Evolutionary conservation across 2,329 filamentous ascomycete species (phyloP), one percentile per base, ranked within the genome.

Genomic region (Botrytis elliptica): DNA sequence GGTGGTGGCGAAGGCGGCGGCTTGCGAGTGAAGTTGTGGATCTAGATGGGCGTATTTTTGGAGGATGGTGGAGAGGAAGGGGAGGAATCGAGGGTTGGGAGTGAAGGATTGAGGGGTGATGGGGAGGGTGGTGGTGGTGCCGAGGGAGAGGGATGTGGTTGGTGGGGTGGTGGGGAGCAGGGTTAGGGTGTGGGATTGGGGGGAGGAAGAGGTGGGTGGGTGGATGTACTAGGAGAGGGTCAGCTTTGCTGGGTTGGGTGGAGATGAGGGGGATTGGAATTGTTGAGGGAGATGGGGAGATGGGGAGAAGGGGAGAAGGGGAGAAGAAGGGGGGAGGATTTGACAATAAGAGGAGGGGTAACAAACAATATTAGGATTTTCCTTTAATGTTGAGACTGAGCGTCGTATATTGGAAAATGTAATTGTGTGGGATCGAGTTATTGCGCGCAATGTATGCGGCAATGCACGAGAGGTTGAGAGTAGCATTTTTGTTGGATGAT

Each of bases 151-250:
- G 42, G 81, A 80, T 9, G 83, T 80, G 6, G 83, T 86, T 0
- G 90, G 89, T 2, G 89, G 89, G 22, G 84, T 81, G 57, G 86
- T 87, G 55, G 88, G 85, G 74, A 92, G 88, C 76, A 89, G 88
- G 60, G 88, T 88, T 44, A 92, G 85, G 46, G 90, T 82, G 79
- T 90, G 85, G 1, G 83, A 82, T 25, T n/a, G 83, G 1, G 85
- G 83, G 44, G 40, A 33, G 2, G 84, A 80, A 12, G 83, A 78
- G 2, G 42, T 49, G 49, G 85, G 83, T 74, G 86, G 85, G 77
- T 89, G 88, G 72, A 88, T 85, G 85, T 89, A 90, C 89, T 91
- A 67, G 40, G 44, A n/a, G 52, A 9, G 44, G 44, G 59, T 49
- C 55, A 33, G 71, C 57, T 75, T 69, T 73, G 33, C 22, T 36